phyloP scores from a whole-genome alignment of 768 basidiomycete genomes.

The Mycena rosella region DNA sequence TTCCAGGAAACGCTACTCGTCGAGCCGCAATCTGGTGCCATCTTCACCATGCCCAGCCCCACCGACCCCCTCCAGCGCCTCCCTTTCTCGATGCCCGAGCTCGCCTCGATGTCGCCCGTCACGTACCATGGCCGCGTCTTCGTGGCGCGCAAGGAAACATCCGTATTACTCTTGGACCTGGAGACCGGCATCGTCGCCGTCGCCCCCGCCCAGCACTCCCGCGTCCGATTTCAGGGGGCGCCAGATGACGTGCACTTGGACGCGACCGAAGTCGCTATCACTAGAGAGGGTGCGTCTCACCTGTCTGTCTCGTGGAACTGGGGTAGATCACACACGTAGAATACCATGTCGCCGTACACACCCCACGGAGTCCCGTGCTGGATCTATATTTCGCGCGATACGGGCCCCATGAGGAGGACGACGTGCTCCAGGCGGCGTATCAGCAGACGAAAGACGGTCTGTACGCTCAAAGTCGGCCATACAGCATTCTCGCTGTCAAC shows the following conservation, averaged over 20 bases:
- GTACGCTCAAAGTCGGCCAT: slow-evolving; percentile 86
- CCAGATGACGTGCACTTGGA: slow-evolving; percentile 86
- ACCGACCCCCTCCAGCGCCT: slow-evolving; percentile 84
- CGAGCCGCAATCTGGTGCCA: slow-evolving; percentile 94
- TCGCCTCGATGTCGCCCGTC: slow-evolving; percentile 88
- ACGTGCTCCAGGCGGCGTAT: slow-evolving; percentile 78
- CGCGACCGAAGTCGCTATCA: slow-evolving; percentile 63
- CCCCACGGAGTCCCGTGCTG: slow-evolving; percentile 78
- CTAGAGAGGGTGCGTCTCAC: slow-evolving; percentile 64
- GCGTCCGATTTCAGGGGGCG: too few relatives aligned
- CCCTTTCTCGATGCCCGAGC: slow-evolving; percentile 91
- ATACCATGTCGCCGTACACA: slow-evolving; percentile 89
- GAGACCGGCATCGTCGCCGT: slow-evolving; percentile 84
- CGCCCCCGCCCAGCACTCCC: too few relatives aligned
- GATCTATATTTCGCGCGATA: slow-evolving; percentile 93
- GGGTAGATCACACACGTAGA: too few relatives aligned
- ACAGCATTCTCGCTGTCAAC: slow-evolving; percentile 84
- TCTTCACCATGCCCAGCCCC: slow-evolving; percentile 85
- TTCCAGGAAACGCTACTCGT: slow-evolving; percentile 88
- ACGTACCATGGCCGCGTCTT: slow-evolving; percentile 81
- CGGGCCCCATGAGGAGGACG: slow-evolving; percentile 92
- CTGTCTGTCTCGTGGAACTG: too few relatives aligned
- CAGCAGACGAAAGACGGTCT: slow-evolving; percentile 79
- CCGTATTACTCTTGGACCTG: slow-evolving; percentile 77
- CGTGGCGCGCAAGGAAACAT: slow-evolving; percentile 92